Base-by-base conservation (phyloP, 805 yeast species). In the Pichia heedii region DNA sequence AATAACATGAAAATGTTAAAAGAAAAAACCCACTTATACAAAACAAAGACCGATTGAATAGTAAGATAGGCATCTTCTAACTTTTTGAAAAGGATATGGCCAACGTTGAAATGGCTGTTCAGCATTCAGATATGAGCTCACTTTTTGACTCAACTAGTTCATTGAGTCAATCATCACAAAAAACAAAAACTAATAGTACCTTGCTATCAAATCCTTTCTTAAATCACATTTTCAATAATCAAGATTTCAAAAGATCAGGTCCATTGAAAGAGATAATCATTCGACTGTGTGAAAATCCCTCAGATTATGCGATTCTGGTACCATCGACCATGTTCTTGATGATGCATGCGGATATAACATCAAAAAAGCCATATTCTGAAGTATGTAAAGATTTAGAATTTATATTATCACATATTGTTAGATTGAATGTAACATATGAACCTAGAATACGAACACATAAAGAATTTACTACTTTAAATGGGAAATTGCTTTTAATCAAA, bases 141-240 rank as follows among this genome's bases (percentile, higher is more conserved):
- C 6, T 29, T n/a, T 8, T 15, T 7, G 16, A 15, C 15, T 2
- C 16, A 8, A 29, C 32, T 1, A 29, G 15, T 8, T 29, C 18
- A 5, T 12, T 29, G 18, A 29, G 15, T 11, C 13, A 10, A 10
- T 9, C 9, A 12, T 29, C 8, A 15, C 3, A 9, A 18, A 15
- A 24, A 15, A 5, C 10, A n/a, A 19, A 20, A 12, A 32, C 36
- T 9, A 41, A 4, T 56, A 69, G 36, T 21, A 33, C 46, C 4
- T 18, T 21, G 36, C 62, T 80, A 43, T 61, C 72, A 44, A 81
- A 83, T 52, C 87, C 89, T 9, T 63, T 80, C 30, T 63, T 83
- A 27, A 78, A 82, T 57, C 70, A 78, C 33, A 60, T 83, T 7
- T 81, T 84, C 66, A 79, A 81, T 62, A 77, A 81, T 51, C 81